Percentiles rank a stretch among this genome's conserved stretches.
These are phyloP conservation scores for Pichiaceae sp. DNA, from an alignment of 1,139 yeast genomes.

Conservation along the genomic window DNA sequence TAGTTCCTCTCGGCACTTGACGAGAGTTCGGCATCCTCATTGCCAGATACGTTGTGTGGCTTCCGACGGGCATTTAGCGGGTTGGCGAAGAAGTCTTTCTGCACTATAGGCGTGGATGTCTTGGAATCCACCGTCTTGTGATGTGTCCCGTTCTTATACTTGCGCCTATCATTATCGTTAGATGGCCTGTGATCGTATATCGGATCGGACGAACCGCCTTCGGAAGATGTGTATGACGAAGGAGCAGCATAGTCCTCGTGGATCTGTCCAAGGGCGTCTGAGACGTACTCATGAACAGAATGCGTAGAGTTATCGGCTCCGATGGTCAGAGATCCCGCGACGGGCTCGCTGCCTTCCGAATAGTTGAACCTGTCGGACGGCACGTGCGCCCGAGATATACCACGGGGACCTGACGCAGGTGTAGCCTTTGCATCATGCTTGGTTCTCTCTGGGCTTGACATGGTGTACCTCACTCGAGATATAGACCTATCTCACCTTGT, in stretches of 20 bases:
- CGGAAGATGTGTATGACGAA: slow-evolving; percentile 7
- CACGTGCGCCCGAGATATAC: too few species aligned
- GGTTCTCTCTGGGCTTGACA: too few species aligned
- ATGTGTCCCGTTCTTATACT: neutral
- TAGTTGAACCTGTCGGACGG: too few species aligned
- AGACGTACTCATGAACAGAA: slow-evolving; percentile 12
- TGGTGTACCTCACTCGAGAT: too few species aligned
- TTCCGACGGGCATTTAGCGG: too few species aligned
- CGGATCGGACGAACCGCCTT: slow-evolving; percentile 7
- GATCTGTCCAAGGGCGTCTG: slow-evolving; percentile 23
- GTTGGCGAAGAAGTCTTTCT: too few species aligned
- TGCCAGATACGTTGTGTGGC: neutral
- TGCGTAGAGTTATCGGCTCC: neutral
- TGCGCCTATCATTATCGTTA: neutral
- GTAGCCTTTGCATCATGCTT: too few species aligned
- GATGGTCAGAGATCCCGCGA: too few species aligned
- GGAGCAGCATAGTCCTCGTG: slow-evolving; percentile 15
- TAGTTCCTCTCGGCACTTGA: neutral
- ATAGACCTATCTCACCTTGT: too few species aligned
- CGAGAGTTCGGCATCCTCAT: neutral
- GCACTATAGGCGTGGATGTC: neutral
- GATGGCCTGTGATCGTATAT: slow-evolving; percentile 19
- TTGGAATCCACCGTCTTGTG: neutral
- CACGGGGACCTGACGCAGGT: too few species aligned
- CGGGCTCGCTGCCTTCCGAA: too few species aligned